Evolutionary conservation across 2,329 filamentous ascomycete genomes (phyloP), one percentile per base, ranked within the genome.

Genomic region (Aspergillus intermedius): DNA sequence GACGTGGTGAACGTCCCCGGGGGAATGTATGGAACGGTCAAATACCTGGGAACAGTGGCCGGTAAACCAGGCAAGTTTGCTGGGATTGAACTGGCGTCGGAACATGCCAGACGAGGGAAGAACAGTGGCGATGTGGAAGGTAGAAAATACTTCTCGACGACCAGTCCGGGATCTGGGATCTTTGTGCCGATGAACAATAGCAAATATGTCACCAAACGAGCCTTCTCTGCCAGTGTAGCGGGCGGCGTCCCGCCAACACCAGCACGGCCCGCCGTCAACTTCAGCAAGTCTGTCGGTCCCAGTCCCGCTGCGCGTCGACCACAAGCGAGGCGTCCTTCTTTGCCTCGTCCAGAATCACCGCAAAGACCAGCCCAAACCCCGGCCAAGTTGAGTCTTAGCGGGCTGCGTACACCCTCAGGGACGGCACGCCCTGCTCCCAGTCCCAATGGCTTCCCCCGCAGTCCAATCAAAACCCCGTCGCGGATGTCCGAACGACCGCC

Each of bases 41-140:
- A 87, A 65, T 98, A 95, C 65, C 76, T 97, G 53, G 93, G 93
- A 41, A 76, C 77, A 35, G 91, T 98, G 37, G 81, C 84, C 59
- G 91, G 91, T 54, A 96, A 95, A 75, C 89, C 87, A 58, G 93
- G 93, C 45, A 80, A 81, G 17, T 98, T 98, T 75, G 90, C 88
- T 28, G 93, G 93, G 42, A 88, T 98, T 32, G 93, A 98, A 70
- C 77, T 98, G 54, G 82, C 85, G 60, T 75, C 81, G 46, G 87
- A 95, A 57, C 94, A 86, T 73, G 87, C 90, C 30, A 70, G 78
- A 45, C 82, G 86, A 64, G 93, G 93, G 30, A 98, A 98, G 77
- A 98, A 98, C 65, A 94, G 81, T 61, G 93, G 93, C 54, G 91
- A 95, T 68, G 93, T 97, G 47, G 91, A 97, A 59, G 93, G 91